Conservation (phyloP, 306 rosid genomes). For the Prunus davidiana region DNA sequence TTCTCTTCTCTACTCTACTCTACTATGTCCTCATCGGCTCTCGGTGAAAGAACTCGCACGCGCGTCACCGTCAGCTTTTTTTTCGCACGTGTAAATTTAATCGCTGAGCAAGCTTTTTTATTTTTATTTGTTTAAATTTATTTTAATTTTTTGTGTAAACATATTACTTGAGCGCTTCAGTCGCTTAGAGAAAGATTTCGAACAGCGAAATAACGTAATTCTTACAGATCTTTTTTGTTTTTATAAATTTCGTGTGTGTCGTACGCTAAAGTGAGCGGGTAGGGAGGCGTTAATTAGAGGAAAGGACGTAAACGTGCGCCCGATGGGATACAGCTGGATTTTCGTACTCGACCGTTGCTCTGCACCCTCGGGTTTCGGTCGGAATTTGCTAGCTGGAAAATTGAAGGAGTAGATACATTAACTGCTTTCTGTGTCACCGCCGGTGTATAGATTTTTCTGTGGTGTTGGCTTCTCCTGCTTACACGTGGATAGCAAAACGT, state of each 20-base stretch:
- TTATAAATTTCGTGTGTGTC: neutral
- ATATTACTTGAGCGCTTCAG: neutral
- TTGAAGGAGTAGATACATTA: neutral
- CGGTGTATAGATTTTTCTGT: neutral
- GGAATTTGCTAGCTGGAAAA: constrained; percentile 51
- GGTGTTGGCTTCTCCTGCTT: neutral
- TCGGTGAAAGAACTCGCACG: constrained; percentile 13
- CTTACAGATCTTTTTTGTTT: neutral
- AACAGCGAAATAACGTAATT: neutral
- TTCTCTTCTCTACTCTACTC: neutral
- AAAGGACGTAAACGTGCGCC: constrained; percentile 31
- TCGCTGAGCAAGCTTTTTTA: neutral
- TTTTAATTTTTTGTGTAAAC: neutral
- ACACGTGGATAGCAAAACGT: neutral
- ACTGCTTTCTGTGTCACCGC: neutral
- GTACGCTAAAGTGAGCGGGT: neutral
- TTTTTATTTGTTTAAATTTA: neutral
- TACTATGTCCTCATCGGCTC: neutral
- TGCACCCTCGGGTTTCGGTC: constrained; percentile 32
- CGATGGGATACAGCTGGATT: constrained; percentile 53
- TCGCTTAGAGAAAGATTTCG: neutral
- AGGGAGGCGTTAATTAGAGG: neutral
- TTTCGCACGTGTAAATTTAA: constrained; percentile 19
- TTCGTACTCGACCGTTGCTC: constrained; percentile 44
- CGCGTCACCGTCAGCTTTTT: constrained; percentile 12